phyloP scores from a whole-genome alignment of 176 grass and related monocot species.

The Carex littledalei region DNA sequence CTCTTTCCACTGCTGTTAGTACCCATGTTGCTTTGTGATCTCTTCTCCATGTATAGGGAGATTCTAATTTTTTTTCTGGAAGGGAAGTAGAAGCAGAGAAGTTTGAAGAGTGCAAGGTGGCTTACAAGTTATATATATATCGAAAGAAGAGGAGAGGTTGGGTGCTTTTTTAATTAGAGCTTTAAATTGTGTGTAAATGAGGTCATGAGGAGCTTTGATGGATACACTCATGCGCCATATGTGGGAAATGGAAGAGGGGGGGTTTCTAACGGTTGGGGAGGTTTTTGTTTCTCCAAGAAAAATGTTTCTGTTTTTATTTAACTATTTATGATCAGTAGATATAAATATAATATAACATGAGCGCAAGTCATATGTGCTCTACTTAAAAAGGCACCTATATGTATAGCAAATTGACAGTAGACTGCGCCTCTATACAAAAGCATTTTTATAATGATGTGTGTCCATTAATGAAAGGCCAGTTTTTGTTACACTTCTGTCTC shows the following conservation, averaged over 20 bases:
- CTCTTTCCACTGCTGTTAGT: conserved; percentile 21
- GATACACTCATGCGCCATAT: conserved; percentile 24
- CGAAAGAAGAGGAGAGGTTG: conserved; percentile 7
- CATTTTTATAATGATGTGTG: neutral
- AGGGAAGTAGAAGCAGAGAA: neutral
- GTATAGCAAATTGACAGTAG: conserved; percentile 2
- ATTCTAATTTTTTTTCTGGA: neutral
- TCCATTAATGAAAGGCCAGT: conserved; percentile 11
- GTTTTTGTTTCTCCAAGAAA: neutral
- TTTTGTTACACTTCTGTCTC: conserved; percentile 17
- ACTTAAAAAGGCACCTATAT: neutral
- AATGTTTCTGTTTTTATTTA: neutral
- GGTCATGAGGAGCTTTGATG: neutral
- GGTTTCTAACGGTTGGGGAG: too few relatives aligned
- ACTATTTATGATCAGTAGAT: too few relatives aligned
- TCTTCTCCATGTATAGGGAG: conserved; percentile 12
- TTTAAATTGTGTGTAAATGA: conserved; percentile 7
- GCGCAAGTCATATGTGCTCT: conserved; percentile 4
- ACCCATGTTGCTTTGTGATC: conserved; percentile 17
- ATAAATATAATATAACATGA: neutral
- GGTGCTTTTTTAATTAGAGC: neutral
- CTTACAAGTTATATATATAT: conserved; percentile 21
- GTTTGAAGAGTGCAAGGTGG: neutral
- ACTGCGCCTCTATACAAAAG: conserved; percentile 4
- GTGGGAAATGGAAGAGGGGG: conserved; percentile 9